phyloP scores from a whole-genome alignment of 2,329 filamentous ascomycete genomes.

The Colletotrichum eleusines region DNA sequence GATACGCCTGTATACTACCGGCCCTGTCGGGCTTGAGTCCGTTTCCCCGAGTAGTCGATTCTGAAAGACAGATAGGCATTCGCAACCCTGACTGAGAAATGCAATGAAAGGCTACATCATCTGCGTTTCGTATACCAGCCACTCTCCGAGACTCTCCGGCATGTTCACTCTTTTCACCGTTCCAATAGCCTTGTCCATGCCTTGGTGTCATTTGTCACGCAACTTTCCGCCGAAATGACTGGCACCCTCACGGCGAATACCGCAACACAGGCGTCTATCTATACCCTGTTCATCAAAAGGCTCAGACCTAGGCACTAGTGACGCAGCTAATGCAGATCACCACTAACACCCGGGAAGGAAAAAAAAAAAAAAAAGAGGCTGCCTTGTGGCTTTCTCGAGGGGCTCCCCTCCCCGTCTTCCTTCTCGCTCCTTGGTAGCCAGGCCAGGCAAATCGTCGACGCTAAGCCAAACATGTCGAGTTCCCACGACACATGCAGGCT shows the following conservation, averaged over 20 bases:
- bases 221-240: background rate
- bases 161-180: background rate
- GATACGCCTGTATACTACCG: background rate
- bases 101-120: background rate
- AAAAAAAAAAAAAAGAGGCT: slow-evolving; percentile 25
- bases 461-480: slow-evolving; percentile 37
- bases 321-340: slow-evolving; percentile 35
- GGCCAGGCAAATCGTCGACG: slow-evolving; percentile 6
- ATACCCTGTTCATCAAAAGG: background rate
- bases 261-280: background rate
- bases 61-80: background rate
- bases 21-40: background rate
- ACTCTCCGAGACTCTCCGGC: background rate
- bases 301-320: slow-evolving; percentile 27
- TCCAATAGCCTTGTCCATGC: background rate
- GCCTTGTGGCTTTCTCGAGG: slow-evolving; percentile 28
- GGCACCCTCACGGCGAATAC: slow-evolving; percentile 3
- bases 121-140: background rate
- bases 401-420: slow-evolving; percentile 1
- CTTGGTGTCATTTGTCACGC: background rate
- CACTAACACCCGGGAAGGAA: slow-evolving; percentile 23
- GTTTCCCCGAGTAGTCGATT: background rate
- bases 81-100: background rate
- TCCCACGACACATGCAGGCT: slow-evolving; percentile 31
- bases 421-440: slow-evolving; percentile 7